Conservation (phyloP, 495 filamentous ascomycete genomes). For the Trichoderma virens region DNA sequence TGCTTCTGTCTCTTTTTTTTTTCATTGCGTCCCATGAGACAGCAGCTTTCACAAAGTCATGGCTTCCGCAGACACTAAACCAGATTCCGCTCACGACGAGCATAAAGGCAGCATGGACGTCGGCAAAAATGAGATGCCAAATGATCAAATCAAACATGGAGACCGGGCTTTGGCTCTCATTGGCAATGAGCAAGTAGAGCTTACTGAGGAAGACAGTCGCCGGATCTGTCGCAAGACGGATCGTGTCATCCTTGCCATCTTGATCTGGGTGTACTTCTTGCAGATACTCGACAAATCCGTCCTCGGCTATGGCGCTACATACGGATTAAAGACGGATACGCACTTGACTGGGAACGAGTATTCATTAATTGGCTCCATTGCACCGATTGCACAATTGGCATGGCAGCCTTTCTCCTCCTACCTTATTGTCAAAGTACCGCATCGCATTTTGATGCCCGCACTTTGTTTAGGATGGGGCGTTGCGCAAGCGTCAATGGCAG, state of each 20-base stretch:
- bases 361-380: conserved; percentile 53
- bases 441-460: conserved; percentile 52
- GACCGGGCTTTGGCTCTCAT: neutral
- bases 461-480: conserved; percentile 55
- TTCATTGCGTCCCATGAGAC: neutral
- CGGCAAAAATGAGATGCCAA: neutral
- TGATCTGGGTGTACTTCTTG: conserved; percentile 58
- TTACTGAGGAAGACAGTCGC: conserved; percentile 20
- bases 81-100: neutral
- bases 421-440: conserved; percentile 59
- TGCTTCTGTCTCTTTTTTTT: neutral
- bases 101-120: neutral
- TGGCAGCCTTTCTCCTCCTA: conserved; percentile 61
- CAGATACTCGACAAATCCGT: conserved; percentile 59
- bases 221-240: conserved; percentile 56
- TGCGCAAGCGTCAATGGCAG: conserved; percentile 49
- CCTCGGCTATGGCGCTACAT: conserved; percentile 55
- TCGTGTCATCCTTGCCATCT: conserved; percentile 46
- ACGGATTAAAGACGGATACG: conserved; percentile 50
- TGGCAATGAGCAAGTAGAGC: neutral
- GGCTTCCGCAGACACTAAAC: neutral
- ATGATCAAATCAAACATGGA: neutral
- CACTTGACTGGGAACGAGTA: conserved; percentile 51
- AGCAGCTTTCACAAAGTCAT: neutral
- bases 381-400: conserved; percentile 54